Base-by-base conservation (phyloP, 768 basidiomycete genomes). In the Lactifluus piperatus region DNA sequence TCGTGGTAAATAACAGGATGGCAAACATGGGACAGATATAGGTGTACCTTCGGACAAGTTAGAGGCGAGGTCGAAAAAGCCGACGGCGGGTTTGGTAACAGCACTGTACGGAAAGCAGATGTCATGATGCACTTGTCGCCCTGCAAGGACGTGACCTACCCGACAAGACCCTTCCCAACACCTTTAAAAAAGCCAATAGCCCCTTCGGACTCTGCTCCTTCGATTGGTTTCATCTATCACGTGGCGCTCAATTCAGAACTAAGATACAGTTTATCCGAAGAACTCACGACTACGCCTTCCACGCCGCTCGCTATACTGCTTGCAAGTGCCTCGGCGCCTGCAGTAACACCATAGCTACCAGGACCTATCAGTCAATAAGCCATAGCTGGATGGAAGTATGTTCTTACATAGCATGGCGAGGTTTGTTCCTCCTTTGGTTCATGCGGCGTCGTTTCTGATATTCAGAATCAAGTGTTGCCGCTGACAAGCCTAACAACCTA, bases 111-210 rank as follows among this genome's bases (percentile, higher is more conserved):
- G 20, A n/a, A 18, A 26, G 30, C 64, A 8, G 57, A 47, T 24
- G 36, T 16, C 44, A 44, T 16, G 26, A n/a, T 3, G 50, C 30
- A 51, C 56, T 9, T 43, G 10, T 34, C 34, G 34, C 34, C 10
- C 13, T 22, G 26, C 13, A 39, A 16, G 7, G 45, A 44, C 36
- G 24, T 41, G 24, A 64, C 76, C 50, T 71, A 94, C 91, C 97
- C 97, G 54, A 97, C 92, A 49, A 98, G 76, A 20, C 97, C 94
- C 71, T 94, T 95, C 26, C 97, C 97, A 30, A 99, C 83, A 11
- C 97, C 97, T 72, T 97, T 98, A 79, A 97, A 93, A 74, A 99
- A 99, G 3, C 97, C 97, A 27, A 91, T 74, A 0, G 95, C 94
- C 13, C 97, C 97, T 69, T 88, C 94, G 9, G 83, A 78, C 68